Conservation (phyloP, 345 rosid genomes). For the Hibiscus tridactylites region DNA sequence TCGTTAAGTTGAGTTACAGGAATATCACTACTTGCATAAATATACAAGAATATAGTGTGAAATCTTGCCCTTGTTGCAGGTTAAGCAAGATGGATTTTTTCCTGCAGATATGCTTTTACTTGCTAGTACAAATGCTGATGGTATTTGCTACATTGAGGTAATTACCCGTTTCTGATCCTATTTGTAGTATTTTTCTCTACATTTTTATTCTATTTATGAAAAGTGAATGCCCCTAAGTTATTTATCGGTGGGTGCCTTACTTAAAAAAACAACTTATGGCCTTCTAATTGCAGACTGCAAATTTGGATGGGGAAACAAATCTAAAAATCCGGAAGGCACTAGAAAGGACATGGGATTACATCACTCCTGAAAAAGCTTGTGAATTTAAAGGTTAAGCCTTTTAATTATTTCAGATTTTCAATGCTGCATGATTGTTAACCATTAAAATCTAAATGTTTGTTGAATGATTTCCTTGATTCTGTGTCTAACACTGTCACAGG, state of each 20-base stretch:
- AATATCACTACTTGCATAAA: not conserved
- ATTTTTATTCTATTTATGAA: not conserved
- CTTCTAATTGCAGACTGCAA: conserved; percentile 71
- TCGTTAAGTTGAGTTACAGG: not conserved
- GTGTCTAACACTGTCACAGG: not conserved
- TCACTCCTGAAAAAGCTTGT: conserved; percentile 72
- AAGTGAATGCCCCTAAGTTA: not conserved
- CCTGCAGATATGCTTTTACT: conserved; percentile 93
- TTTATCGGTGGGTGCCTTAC: not conserved
- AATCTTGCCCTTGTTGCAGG: conserved; percentile 41
- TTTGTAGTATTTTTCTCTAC: not conserved
- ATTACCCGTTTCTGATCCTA: conserved; percentile 5
- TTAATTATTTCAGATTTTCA: not conserved
- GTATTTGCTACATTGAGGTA: conserved; percentile 97
- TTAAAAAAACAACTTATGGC: not conserved
- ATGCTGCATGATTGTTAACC: not conserved
- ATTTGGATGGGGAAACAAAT: conserved; percentile 99
- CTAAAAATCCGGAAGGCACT: conserved; percentile 94
- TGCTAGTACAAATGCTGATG: conserved; percentile 89
- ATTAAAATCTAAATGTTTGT: not conserved
- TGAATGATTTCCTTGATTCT: not conserved
- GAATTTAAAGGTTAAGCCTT: conserved; percentile 72
- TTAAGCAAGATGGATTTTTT: conserved; percentile 85
- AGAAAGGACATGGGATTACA: conserved; percentile 97
- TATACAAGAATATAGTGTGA: conserved; percentile 7